Evolutionary conservation across 768 basidiomycete genomes (phyloP), one percentile per base, ranked within the genome.

Genomic region (Amylocystis lapponica): DNA sequence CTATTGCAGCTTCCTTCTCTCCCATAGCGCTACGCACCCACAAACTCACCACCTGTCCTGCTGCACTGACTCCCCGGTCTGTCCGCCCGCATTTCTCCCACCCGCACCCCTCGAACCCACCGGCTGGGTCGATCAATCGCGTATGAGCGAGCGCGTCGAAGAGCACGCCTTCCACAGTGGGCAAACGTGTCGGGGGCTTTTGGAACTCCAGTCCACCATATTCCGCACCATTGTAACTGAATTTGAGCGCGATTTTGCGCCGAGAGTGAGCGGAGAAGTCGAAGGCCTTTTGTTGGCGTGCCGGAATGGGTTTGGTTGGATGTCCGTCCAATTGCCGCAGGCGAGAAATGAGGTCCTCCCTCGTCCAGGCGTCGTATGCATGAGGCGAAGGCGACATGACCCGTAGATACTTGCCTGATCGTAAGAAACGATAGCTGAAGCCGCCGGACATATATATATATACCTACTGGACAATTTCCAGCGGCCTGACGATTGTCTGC

Each of bases 41-140:
- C 7, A 99, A 70, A 38, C 86, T 90, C 38, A 97, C 73, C 19
- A 98, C 93, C 61, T 98, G 95, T 3, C 91, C 93, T 7, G 86
- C 87, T 29, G 86, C 89, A 59, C 92, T 95, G 46, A 99, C 96
- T 0, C 95, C 94, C 16, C 84, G 75, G 71, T 99, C 96, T 21
- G 96, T 98, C 56, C 96, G 67, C 11, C 96, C 95, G 62, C 96
- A 97, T 51, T 79, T 75, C 58, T 87, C 82, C 81, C 89, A 98
- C 27, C 79, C 87, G 57, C 91, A 93, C 0, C 88, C 94, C 13
- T 93, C 85, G 43, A 86, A 68, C 4, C 90, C 89, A 4, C 66
- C 74, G 3, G 72, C 76, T 1, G 71, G 71, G 56, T 95, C 88
- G 10, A 98, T 76, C 33, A 99, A 68, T 37, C 81, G 72, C 0